Conservation (phyloP, 2,329 filamentous ascomycete genomes). For the Calonectria hongkongensis region DNA sequence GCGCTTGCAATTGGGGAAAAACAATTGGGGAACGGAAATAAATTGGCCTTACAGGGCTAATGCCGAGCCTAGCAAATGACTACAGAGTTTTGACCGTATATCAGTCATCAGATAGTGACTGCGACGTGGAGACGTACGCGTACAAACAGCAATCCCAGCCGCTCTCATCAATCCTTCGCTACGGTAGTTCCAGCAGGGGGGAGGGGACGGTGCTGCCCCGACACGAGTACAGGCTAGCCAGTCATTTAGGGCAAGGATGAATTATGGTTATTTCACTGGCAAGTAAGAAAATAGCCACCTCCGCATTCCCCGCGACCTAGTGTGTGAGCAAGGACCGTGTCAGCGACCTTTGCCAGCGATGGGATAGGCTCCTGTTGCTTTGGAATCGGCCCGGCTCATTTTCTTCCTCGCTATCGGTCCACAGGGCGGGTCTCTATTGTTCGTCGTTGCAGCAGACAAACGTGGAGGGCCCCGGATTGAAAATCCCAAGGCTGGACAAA, state of each 20-base stretch:
- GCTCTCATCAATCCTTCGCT: constrained; percentile 2
- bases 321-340: constrained; percentile 18
- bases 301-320: constrained; percentile 38
- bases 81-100: background rate
- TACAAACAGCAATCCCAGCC: background rate
- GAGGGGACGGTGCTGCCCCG: background rate
- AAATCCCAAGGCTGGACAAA: constrained; percentile 14
- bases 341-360: constrained; percentile 23
- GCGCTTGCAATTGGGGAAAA: constrained; percentile 6
- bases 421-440: constrained; percentile 25
- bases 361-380: constrained; percentile 27
- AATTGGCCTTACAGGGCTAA: background rate
- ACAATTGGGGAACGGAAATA: constrained; percentile 24
- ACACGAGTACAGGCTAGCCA: constrained; percentile 2
- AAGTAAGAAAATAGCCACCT: constrained; percentile 24
- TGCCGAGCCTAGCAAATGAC: constrained; percentile 6
- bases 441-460: constrained; percentile 22
- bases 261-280: constrained; percentile 36
- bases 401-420: constrained; percentile 46
- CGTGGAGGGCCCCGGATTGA: constrained; percentile 33
- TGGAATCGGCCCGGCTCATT: constrained; percentile 50
- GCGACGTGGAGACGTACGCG: background rate
- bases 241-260: constrained; percentile 5
- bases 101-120: background rate
- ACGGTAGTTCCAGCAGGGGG: constrained; percentile 4